Conservation (phyloP, 768 basidiomycete species). For the Lactifluus subvellereus region DNA sequence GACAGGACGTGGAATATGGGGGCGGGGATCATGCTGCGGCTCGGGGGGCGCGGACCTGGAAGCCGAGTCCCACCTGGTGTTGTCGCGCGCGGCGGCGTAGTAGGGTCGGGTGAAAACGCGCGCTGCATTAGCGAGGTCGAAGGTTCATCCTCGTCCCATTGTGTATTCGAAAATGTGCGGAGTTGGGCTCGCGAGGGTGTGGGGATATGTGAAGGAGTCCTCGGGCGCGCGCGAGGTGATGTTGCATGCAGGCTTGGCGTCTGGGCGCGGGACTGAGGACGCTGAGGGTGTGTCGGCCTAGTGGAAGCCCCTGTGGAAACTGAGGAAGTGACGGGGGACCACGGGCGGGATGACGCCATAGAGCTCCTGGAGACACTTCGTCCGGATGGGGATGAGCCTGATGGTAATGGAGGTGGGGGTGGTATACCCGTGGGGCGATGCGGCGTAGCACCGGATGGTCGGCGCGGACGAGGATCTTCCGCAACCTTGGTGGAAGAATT, state of each 20-base stretch:
- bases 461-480: constrained; percentile 49
- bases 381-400: constrained; percentile 13
- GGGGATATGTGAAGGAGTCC: constrained; percentile 78
- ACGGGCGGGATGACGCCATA: constrained; percentile 25
- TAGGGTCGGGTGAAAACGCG: constrained; percentile 56
- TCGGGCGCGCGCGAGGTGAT: constrained; percentile 64
- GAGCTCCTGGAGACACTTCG: constrained; percentile 24
- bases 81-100: constrained; percentile 31
- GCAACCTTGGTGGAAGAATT: constrained; percentile 78
- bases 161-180: constrained; percentile 44
- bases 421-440: constrained; percentile 15
- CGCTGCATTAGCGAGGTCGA: constrained; percentile 47
- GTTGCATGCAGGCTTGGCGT: constrained; percentile 39
- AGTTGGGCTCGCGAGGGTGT: constrained; percentile 44
- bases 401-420: constrained; percentile 3
- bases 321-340: constrained; percentile 23
- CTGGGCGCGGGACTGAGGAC: constrained; percentile 52
- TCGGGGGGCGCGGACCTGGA: constrained; percentile 68
- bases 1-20: constrained; percentile 66
- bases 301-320: constrained; percentile 30
- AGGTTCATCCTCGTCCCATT: constrained; percentile 44
- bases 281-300: constrained; percentile 36
- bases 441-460: constrained; percentile 39
- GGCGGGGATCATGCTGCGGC: constrained; percentile 78
- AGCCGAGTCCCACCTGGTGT: constrained; percentile 39